Evolutionary conservation across 2,329 filamentous ascomycete species (phyloP), one percentile per base, ranked within the genome.

Genomic region (Furcasterigmium furcatum): DNA sequence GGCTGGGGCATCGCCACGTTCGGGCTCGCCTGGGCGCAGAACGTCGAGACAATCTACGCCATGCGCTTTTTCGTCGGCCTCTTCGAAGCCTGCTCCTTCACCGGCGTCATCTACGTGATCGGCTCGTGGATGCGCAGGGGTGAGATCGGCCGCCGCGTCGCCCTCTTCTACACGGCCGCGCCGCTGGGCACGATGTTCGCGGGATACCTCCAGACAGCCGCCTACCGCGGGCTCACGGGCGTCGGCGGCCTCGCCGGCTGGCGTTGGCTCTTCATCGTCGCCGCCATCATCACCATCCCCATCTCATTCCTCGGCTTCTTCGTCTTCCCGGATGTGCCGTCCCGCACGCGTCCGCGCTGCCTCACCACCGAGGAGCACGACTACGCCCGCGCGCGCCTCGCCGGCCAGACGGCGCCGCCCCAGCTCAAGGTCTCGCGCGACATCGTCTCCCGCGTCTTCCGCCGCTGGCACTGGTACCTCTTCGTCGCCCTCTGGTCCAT

Each of bases 71-170:
- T 77, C 36, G 59, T 80, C 2, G 77, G 77, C n/a, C 55, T 78
- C 9, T 63, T 69, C 9, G 77, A 80, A 47, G 70, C 68, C 21
- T 73, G 73, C 9, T 71, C 79, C 35, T 74, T 76, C 44, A 75
- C 76, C 1, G 74, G 72, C 9, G 67, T 79, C 5, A 69, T 77
- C 18, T 80, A 77, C 53, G 76, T 82, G 44, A 62, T 83, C 3
- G 78, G 76, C 0, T 80, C 80, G 67, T 84, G 80, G 77, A 84
- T 84, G 48, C 79, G 76, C 46, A 66, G 75, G 7, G 70, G 76
- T 39, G 79, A 84, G 54, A 64, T 75, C 30, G 77, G 79, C 43
- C 80, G 74, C 43, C 67, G 79, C 2, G 73, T 82, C 24, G 75
- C 77, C 3, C 64, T 83, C 3, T 84, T 83, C 55, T 83, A 77